These are phyloP conservation scores for Zelonia costaricensis DNA, from an alignment of 208 protist species.

Conservation along the genomic window DNA sequence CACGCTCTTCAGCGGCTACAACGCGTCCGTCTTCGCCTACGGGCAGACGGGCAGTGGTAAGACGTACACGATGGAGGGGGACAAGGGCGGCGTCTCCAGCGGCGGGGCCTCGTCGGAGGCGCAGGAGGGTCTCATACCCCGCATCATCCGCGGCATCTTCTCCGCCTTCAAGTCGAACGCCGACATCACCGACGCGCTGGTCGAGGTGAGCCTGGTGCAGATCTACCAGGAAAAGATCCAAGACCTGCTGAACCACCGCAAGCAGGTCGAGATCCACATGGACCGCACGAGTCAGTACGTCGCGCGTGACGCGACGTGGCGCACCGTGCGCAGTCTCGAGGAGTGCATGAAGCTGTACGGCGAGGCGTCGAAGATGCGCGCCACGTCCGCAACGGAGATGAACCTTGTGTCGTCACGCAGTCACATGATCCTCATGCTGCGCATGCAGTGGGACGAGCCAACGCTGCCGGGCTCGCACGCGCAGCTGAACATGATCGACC, in stretches of 20 bases:
- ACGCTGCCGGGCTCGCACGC: conserved; percentile 78
- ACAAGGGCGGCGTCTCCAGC: conserved; percentile 22
- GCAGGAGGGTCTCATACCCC: conserved; percentile 67
- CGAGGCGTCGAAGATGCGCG: conserved; percentile 69
- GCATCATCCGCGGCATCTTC: conserved; percentile 80
- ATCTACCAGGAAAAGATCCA: conserved; percentile 93
- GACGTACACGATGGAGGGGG: conserved; percentile 90
- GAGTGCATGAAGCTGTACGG: conserved; percentile 86
- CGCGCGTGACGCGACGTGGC: conserved; percentile 83
- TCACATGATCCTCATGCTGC: conserved; percentile 91
- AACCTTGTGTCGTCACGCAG: conserved; percentile 90
- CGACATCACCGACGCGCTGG: conserved; percentile 69
- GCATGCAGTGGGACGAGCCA: conserved; percentile 91
- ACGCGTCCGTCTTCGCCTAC: conserved; percentile 94
- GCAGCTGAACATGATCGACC: conserved; percentile 94
- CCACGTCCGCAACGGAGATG: conserved; percentile 88
- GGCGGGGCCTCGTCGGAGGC: conserved; percentile 23
- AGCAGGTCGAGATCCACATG: conserved; percentile 90
- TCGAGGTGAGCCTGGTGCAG: conserved; percentile 86
- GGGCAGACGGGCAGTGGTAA: conserved; percentile 97
- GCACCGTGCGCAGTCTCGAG: conserved; percentile 47
- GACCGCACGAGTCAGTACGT: conserved; percentile 87
- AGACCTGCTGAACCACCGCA: conserved; percentile 77
- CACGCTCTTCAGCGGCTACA: conserved; percentile 88
- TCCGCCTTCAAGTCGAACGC: conserved; percentile 52